phyloP scores from a whole-genome alignment of 1,284 basidiomycete species.

The Trichosporon coremiiforme region DNA sequence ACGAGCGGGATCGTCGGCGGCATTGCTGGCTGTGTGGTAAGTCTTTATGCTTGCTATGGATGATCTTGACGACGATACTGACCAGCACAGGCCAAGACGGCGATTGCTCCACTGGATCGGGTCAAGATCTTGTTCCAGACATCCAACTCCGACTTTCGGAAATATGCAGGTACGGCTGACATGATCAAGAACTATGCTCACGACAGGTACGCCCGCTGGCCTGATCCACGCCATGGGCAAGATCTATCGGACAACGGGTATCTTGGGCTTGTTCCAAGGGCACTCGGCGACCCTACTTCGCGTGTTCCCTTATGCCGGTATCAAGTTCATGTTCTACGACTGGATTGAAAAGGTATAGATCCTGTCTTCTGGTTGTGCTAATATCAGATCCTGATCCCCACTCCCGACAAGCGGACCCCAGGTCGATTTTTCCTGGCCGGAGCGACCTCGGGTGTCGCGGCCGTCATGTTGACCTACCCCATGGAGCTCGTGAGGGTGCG shows the following conservation, averaged over 20 bases:
- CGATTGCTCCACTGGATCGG: slow-evolving; percentile 93
- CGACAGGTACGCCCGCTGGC: slow-evolving; percentile 57
- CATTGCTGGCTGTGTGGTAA: slow-evolving; percentile 86
- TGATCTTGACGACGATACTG: neutral
- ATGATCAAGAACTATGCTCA: neutral
- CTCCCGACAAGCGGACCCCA: slow-evolving; percentile 75
- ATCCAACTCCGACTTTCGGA: slow-evolving; percentile 89
- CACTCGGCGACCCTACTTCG: slow-evolving; percentile 81
- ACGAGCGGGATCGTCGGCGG: slow-evolving; percentile 79
- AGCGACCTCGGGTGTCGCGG: slow-evolving; percentile 80
- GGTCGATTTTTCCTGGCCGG: slow-evolving; percentile 83
- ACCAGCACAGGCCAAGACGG: slow-evolving; percentile 81
- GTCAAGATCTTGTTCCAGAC: slow-evolving; percentile 99
- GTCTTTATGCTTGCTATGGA: slow-evolving; percentile 52
- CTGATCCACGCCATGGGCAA: slow-evolving; percentile 76
- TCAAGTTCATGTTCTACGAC: slow-evolving; percentile 98
- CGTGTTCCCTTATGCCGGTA: slow-evolving; percentile 91
- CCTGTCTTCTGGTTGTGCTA: slow-evolving; percentile 22
- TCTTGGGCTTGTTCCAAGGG: slow-evolving; percentile 86
- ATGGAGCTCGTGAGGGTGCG: slow-evolving; percentile 93
- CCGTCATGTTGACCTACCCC: slow-evolving; percentile 91
- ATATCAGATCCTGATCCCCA: slow-evolving; percentile 75
- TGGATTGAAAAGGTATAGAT: slow-evolving; percentile 70
- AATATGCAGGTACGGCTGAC: slow-evolving; percentile 75
- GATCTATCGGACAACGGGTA: slow-evolving; percentile 74